These are phyloP conservation scores for Catharanthus roseus DNA, from an alignment of 257 asterid genomes.

Conservation along the genomic window DNA sequence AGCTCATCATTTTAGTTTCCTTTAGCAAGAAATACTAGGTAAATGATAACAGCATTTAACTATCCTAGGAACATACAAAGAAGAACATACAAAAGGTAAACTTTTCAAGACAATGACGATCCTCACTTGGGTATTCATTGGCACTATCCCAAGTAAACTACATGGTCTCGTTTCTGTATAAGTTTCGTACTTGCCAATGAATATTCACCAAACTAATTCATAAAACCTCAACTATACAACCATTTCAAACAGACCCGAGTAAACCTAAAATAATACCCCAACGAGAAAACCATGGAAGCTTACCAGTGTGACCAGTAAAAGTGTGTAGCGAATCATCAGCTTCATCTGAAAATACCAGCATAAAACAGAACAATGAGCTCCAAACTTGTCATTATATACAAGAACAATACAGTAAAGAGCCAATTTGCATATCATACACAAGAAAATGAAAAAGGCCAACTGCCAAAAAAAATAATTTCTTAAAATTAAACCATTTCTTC, in stretches of 20 bases:
- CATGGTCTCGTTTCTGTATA: neutral
- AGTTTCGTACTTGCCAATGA: neutral
- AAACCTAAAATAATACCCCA: neutral
- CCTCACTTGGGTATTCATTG: neutral
- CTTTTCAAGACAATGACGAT: too few species aligned
- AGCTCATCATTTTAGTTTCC: too few species aligned
- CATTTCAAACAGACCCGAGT: too few species aligned
- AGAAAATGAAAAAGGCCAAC: neutral
- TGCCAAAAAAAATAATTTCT: neutral
- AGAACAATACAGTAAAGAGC: neutral
- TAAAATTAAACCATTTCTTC: neutral
- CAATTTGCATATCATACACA: neutral
- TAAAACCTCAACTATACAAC: neutral
- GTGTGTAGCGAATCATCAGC: constrained; percentile 78
- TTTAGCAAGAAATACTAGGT: too few species aligned
- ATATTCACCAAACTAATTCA: neutral
- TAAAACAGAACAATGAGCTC: neutral
- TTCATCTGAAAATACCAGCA: constrained; percentile 51
- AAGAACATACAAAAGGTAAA: too few species aligned
- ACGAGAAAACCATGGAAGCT: neutral
- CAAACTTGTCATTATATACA: neutral
- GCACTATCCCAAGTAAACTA: neutral
- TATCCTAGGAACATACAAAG: too few species aligned
- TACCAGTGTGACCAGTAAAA: constrained; percentile 89
- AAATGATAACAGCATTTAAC: too few species aligned